Evolutionary conservation across 257 asterid species (phyloP).

Genomic region (Scutellaria barbata): DNA sequence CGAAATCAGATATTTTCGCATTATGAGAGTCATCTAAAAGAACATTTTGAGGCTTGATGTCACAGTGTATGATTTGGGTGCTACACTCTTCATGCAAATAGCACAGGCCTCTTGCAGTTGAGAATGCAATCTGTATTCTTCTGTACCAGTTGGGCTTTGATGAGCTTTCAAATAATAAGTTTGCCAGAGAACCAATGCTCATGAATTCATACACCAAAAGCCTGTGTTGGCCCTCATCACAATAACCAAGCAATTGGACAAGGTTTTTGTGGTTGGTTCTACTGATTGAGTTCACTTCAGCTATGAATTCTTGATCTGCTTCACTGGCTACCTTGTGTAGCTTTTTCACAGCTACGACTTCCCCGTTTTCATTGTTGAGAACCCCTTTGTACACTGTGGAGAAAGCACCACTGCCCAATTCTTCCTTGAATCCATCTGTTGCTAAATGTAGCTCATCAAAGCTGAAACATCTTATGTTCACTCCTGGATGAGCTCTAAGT

Average conservation of each 20-base stretch:
- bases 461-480: conserved; percentile 29
- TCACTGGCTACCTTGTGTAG: conserved; percentile 37
- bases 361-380: conserved; percentile 26
- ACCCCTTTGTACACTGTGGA: conserved; percentile 39
- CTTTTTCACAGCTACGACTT: conserved; percentile 47
- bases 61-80: conserved; percentile 53
- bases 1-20: conserved; percentile 49
- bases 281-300: conserved; percentile 41
- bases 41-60: conserved; percentile 56
- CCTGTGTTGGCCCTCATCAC: conserved; percentile 45
- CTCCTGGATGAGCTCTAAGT: not conserved
- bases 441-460: conserved; percentile 34
- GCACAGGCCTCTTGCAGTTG: conserved; percentile 50
- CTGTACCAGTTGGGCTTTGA: conserved; percentile 44
- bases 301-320: conserved; percentile 44
- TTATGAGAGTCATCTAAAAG: conserved; percentile 37
- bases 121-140: conserved; percentile 46
- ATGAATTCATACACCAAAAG: conserved; percentile 45
- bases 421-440: conserved; percentile 33
- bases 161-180: conserved; percentile 35
- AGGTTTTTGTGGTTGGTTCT: conserved; percentile 54
- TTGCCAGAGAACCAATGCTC: conserved; percentile 39
- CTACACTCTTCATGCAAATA: conserved; percentile 52
- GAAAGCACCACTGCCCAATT: conserved; percentile 39
- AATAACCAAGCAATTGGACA: conserved; percentile 49